Conservation (phyloP, 306 rosid species). For the Malus sylvestris region DNA sequence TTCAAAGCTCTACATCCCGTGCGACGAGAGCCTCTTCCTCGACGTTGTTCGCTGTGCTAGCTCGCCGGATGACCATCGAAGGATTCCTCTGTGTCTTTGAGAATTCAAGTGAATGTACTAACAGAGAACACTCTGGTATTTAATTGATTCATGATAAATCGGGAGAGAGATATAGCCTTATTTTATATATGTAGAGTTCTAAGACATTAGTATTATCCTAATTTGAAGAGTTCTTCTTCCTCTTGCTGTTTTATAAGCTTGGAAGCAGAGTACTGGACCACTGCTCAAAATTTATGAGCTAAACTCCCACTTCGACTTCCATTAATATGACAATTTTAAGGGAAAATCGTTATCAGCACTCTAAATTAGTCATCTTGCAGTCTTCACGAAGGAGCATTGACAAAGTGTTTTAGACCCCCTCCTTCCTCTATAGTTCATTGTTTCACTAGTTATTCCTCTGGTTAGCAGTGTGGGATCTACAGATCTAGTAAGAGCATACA, state of each 20-base stretch:
- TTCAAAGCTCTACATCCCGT: constrained; percentile 75
- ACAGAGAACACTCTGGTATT: constrained; percentile 12
- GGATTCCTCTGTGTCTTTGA: constrained; percentile 28
- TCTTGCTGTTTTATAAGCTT: background rate
- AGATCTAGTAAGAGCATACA: background rate
- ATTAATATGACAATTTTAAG: no score
- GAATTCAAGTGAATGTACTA: background rate
- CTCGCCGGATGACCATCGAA: constrained; percentile 33
- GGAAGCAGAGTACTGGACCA: background rate
- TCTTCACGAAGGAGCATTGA: no score
- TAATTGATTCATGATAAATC: constrained; percentile 9
- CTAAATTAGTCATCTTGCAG: no score
- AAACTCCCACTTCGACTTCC: background rate
- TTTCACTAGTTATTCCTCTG: background rate
- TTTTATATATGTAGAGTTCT: constrained; percentile 23
- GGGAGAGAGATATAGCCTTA: background rate
- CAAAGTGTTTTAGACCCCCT: background rate
- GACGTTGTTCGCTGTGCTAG: constrained; percentile 53
- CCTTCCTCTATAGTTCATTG: background rate
- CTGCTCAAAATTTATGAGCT: background rate
- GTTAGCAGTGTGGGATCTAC: background rate
- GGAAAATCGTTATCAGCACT: background rate
- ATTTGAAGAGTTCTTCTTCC: constrained; percentile 17
- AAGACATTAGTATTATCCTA: constrained; percentile 6
- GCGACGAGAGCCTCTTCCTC: constrained; percentile 70